Evolutionary conservation across 1,139 yeast genomes (phyloP).

Genomic region (Casaregolazyma lundiana): DNA sequence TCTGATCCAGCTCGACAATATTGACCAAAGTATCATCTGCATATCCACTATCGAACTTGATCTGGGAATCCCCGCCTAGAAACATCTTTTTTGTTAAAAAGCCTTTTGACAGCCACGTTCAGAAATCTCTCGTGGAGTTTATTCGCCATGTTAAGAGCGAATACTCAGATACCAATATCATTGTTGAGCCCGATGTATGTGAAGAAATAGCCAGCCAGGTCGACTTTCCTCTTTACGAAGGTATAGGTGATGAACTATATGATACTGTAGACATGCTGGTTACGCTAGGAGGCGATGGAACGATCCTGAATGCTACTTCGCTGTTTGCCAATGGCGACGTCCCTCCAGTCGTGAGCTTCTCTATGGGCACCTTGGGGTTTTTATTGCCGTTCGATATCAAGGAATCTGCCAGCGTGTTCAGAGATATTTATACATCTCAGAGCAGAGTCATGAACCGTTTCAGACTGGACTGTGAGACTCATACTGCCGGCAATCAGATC

Average conservation of each 20-base stretch:
- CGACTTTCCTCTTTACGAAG: conserved; percentile 32
- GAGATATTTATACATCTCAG: conserved; percentile 58
- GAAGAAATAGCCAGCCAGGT: conserved; percentile 52
- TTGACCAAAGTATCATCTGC: conserved; percentile 7
- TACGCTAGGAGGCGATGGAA: conserved; percentile 94
- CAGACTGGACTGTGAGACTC: conserved; percentile 62
- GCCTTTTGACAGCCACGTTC: conserved; percentile 68
- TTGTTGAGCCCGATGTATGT: conserved; percentile 72
- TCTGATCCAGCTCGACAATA: neutral
- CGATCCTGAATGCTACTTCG: conserved; percentile 69
- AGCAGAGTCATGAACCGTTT: conserved; percentile 71
- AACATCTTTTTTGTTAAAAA: conserved; percentile 79
- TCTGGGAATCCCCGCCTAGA: conserved; percentile 41
- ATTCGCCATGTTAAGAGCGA: conserved; percentile 36
- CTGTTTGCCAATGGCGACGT: conserved; percentile 51
- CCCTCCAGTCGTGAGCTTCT: conserved; percentile 83
- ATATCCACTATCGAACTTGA: conserved; percentile 21
- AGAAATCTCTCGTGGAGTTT: conserved; percentile 62
- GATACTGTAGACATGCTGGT: conserved; percentile 63
- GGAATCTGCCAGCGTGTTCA: conserved; percentile 57
- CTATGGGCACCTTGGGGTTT: conserved; percentile 90
- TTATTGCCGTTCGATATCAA: conserved; percentile 74
- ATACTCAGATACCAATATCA: conserved; percentile 68
- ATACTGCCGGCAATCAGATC: conserved; percentile 11
- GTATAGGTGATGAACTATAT: conserved; percentile 50